Evolutionary conservation across 257 asterid species (phyloP).

Genomic region (Fraxinus pennsylvanica): DNA sequence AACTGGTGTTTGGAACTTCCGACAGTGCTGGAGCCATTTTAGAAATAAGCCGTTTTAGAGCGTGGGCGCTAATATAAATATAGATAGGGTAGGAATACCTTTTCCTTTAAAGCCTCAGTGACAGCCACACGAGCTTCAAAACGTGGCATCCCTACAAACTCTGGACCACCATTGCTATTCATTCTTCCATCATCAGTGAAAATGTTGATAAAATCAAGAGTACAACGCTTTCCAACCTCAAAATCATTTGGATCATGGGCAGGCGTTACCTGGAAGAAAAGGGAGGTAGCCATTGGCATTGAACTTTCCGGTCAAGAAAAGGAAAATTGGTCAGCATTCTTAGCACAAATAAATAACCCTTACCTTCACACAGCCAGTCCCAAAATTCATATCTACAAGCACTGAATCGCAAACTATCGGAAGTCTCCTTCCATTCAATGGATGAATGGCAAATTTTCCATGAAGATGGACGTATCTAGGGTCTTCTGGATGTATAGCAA

Average conservation of each 20-base stretch:
- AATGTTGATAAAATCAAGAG: conserved; percentile 76
- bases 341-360: conserved; percentile 16
- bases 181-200: conserved; percentile 94
- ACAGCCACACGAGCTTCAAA: conserved; percentile 86
- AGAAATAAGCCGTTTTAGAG: not conserved
- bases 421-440: conserved; percentile 83
- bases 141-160: conserved; percentile 79
- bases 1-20: conserved; percentile 22
- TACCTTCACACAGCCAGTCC: conserved; percentile 99
- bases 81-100: conserved; percentile 40
- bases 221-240: conserved; percentile 92
- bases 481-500: conserved; percentile 94
- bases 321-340: conserved; percentile 13
- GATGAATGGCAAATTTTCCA: conserved; percentile 82
- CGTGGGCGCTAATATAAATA: not conserved
- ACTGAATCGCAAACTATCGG: conserved; percentile 83
- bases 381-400: conserved; percentile 88
- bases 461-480: conserved; percentile 77
- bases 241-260: conserved; percentile 99
- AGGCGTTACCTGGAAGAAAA: conserved; percentile 79
- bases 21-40: not conserved
- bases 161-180: conserved; percentile 79
- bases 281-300: conserved; percentile 23
- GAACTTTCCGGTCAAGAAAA: conserved; percentile 18
- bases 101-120: conserved; percentile 68